These are phyloP conservation scores for Coffea eugenioides DNA, from an alignment of 257 asterid genomes.

Conservation along the genomic window DNA sequence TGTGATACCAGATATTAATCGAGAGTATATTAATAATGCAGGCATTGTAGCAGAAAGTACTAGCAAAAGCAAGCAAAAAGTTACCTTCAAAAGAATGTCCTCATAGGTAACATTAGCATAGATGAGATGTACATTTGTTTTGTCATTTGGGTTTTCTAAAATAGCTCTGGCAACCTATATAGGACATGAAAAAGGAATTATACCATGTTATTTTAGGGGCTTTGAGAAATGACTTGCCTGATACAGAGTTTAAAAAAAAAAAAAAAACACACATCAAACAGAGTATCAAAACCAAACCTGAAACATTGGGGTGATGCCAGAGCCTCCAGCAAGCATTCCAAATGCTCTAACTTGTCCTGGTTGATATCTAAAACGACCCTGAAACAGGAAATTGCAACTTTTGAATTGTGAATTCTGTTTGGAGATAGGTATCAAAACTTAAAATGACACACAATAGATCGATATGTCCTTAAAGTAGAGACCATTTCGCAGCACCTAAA, in stretches of 20 bases:
- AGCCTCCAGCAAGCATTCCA: conserved; percentile 57
- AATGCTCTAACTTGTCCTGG: conserved; percentile 49
- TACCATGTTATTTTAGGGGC: background rate
- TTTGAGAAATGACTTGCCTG: background rate
- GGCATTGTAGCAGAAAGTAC: background rate
- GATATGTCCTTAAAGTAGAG: background rate
- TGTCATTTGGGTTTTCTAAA: conserved; percentile 76
- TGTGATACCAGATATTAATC: background rate
- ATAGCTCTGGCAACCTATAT: conserved; percentile 87
- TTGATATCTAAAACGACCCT: conserved; percentile 50
- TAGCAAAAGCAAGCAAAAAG: background rate
- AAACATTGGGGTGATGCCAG: conserved; percentile 57
- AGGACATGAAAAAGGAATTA: conserved; percentile 14
- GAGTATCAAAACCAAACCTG: conserved; percentile 30
- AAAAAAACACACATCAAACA: background rate
- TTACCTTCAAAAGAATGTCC: conserved; percentile 90
- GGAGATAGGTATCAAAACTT: background rate
- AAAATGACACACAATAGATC: background rate
- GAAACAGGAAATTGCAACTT: conserved; percentile 9
- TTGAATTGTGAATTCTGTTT: background rate
- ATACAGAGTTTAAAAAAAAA: background rate
- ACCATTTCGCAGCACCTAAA: background rate
- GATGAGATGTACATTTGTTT: conserved; percentile 71
- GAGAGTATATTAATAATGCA: background rate
- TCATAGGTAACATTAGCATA: conserved; percentile 89